Evolutionary conservation across 164 flowering plant species (phyloP), one percentile per base, ranked within the genome.

Genomic region (Annona cherimola): DNA sequence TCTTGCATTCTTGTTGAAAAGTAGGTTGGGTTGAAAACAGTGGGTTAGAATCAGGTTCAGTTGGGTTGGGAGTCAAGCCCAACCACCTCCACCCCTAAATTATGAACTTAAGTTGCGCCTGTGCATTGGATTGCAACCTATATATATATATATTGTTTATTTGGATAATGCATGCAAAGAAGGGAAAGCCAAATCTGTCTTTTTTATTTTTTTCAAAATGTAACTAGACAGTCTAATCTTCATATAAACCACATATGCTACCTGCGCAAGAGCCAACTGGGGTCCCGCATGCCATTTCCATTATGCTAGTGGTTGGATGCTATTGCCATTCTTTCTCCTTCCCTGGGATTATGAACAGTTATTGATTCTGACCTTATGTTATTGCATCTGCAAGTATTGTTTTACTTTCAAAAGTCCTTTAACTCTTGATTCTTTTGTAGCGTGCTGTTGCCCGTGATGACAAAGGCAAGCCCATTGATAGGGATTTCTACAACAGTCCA

Each of bases 371-470:
- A 16, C 2, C 14, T 61, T 60, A 0, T 64, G 60, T 19, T 57
- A 42, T 45, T n/a, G 42, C 39, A 19, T 20, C 45, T 46, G 45
- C 40, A 5, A 40, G 39, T 57, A 0, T 69, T 50, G 2, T 64
- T 50, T 44, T 65, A 8, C 41, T 54, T 63, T 14, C 59, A 57
- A 45, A 71, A 65, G 62, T 57, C 16, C 16, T 35, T 26, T 26
- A 26, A 26, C 35, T 26, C 35, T 26, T 26, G 8, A 57, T 42
- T 8, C 62, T 70, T 54, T 82, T 73, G 73, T 87, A 93, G 99
- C 95, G 83, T 80, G 88, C 98, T 71, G 95, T 96, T 81, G 96
- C 94, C 76, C 96, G 87, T 75, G 92, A 96, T 83, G 96, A 89
- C 5, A 82, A 79, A 68, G 97, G 99, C 41, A 79, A 80, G 67